Evolutionary conservation across 2,329 filamentous ascomycete genomes (phyloP).

Genomic region (Claviceps paspali): DNA sequence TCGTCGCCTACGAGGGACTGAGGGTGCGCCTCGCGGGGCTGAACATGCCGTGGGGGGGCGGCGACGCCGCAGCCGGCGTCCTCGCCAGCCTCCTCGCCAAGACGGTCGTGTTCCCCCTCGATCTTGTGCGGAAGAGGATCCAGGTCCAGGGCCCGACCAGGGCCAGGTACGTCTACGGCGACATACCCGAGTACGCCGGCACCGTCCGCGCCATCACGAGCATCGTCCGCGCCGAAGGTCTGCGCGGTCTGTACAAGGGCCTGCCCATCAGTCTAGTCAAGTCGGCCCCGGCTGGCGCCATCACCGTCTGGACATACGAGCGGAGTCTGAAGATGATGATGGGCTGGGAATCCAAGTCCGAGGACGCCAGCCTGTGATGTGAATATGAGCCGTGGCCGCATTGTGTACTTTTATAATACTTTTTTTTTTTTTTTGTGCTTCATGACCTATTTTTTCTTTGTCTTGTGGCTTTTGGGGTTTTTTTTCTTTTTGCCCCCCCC

Average conservation of each 20-base stretch:
- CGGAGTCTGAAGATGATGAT: slow-evolving; percentile 48
- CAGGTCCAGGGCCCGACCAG: slow-evolving; percentile 91
- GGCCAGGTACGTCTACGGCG: slow-evolving; percentile 61
- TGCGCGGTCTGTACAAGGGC: slow-evolving; percentile 72
- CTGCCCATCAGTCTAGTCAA: slow-evolving; percentile 82
- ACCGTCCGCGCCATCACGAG: slow-evolving; percentile 49
- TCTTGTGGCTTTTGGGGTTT: too few species aligned
- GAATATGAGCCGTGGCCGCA: slow-evolving; percentile 1
- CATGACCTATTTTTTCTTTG: too few species aligned
- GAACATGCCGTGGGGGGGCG: slow-evolving; percentile 54
- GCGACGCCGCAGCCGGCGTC: slow-evolving; percentile 72
- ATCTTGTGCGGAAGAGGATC: slow-evolving; percentile 80
- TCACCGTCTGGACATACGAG: slow-evolving; percentile 95
- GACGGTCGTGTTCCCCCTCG: slow-evolving; percentile 81
- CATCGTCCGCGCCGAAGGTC: slow-evolving; percentile 60
- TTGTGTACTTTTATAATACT: too few species aligned
- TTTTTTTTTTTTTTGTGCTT: too few species aligned
- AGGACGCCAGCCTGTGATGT: slow-evolving; percentile 12
- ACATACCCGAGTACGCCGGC: slow-evolving; percentile 71
- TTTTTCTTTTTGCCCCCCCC: too few species aligned
- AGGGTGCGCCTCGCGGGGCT: slow-evolving; percentile 41
- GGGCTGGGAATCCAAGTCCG: slow-evolving; percentile 13
- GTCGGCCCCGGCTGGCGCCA: slow-evolving; percentile 79
- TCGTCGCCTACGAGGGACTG: slow-evolving; percentile 71
- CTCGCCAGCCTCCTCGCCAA: slow-evolving; percentile 70